Base-by-base conservation (phyloP, 2,329 filamentous ascomycete species). In the Trichophyton benhamiae region DNA sequence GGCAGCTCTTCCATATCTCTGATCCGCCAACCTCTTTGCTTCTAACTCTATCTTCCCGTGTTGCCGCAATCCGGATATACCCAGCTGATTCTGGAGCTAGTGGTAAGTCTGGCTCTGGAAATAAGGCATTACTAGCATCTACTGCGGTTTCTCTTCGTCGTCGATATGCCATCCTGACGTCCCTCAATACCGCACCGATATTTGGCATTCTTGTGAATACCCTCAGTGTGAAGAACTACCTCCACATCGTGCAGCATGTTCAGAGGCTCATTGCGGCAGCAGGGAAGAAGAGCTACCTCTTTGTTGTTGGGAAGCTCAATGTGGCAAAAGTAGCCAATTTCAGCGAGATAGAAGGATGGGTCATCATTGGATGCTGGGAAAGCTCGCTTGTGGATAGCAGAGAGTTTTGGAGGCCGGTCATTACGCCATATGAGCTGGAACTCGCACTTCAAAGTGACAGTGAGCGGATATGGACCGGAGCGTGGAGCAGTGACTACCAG, bases 331-430 rank as follows among this genome's bases (percentile, higher is more conserved):
- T 99, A 22, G 94, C 94, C 57, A 99, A 99, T 74, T 99, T 99
- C 75, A 84, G 87, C 62, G 94, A 99, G 73, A 84, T 99, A 3
- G 92, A 91, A 49, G 92, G 91, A 15, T 99, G 94, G 94, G 91
- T 97, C 0, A 91, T 97, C 0, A 89, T 99, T 8, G 92, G 94
- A 1, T 99, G 94, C 75, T 99, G 94, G 94, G 94, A 99, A 76
- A 96, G 91, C 72, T 90, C 88, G 63, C 77, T 97, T 58, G 83
- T 99, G 3, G 92, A 96, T 68, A 90, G 91, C 65, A 87, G 88
- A 62, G 88, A 88, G 5, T 95, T 96, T 70, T 97, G 87, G 81
- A 83, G 85, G 67, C 91, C 91, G 0, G 86, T 97, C 8, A 85
- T 97, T 46, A 99, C 94, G n/a, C 92, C 92, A 0, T 97, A 95